Evolutionary conservation across 805 yeast genomes (phyloP), one percentile per base, ranked within the genome.

Genomic region (Barnettozyma salicaria): DNA sequence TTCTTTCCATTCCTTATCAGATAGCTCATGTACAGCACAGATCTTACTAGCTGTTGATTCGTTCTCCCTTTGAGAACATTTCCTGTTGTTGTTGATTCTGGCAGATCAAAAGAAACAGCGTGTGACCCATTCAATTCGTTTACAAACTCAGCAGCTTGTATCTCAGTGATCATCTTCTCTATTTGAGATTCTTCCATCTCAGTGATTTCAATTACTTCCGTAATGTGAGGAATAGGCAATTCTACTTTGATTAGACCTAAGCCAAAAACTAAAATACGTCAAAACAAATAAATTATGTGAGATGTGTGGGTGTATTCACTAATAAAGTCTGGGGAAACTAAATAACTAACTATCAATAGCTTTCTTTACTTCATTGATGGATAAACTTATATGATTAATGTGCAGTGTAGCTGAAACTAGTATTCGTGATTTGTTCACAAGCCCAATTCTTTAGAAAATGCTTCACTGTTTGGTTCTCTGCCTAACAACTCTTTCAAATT

Each of bases 371-470:
- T n/a, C n/a, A n/a, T n/a, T n/a, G n/a, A n/a, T n/a, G n/a, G n/a
- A n/a, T n/a, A n/a, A n/a, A n/a, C n/a, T n/a, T n/a, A n/a, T n/a
- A n/a, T n/a, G n/a, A n/a, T n/a, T n/a, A n/a, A n/a, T n/a, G n/a
- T n/a, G n/a, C n/a, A n/a, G n/a, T n/a, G n/a, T n/a, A n/a, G n/a
- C n/a, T n/a, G n/a, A n/a, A n/a, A n/a, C n/a, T n/a, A n/a, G n/a
- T n/a, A 25, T 13, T 12, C 27, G 7, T 7, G 27, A 7, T 25
- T 17, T 25, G 7, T 7, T 19, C 29, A 32, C 30, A 72, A 52
- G 12, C 84, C 83, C 32, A 84, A 57, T 55, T 84, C 94, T 48
- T 70, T 48, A 47, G 84, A 64, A 64, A 86, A 86, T 0, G 94
- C 89, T 22, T 69, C 74, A 32, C 78, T 73, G 49, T 72, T 75